Evolutionary conservation across 805 yeast genomes (phyloP), one percentile per base, ranked within the genome.

Genomic region (Candida sakaeoensis): DNA sequence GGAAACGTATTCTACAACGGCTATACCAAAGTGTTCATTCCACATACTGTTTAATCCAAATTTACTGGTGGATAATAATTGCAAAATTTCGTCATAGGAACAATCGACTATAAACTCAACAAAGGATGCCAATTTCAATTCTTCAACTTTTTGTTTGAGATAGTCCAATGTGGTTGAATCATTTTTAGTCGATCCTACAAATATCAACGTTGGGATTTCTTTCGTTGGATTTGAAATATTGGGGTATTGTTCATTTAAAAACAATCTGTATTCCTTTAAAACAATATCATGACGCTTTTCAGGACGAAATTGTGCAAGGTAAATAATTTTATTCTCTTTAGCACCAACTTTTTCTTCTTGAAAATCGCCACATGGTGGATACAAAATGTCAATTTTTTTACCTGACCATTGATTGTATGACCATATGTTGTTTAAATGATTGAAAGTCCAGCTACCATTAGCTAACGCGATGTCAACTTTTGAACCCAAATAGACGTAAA

Each of bases 21-120:
- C 91, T 53, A 93, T 93, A 14, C 99, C 99, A 60, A 93, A 93
- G 65, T 93, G 99, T 66, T 93, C 99, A 62, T 93, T 93, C 99
- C 99, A 93, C 99, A 93, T 93, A 22, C 95, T 89, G 54, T 93
- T 91, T 28, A 93, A 68, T 4, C 99, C 99, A 53, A 78, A 80
- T 18, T 80, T 75, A 2, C 88, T 75, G 10, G 59, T 63, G 9
- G 65, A 51, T 24, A 95, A 66, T 39, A 77, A 71, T 21, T 63
- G 54, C 38, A 77, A 65, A 10, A 95, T 80, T 13, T 69, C 72
- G 1, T 68, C 70, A 64, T 86, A 86, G 8, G 87, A 72, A 19
- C 91, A 83, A 61, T 93, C 95, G 4, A 85, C 72, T 0, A 80
- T 65, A 52, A 89, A 82, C 46, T 75, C 77, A 19, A 77, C 65